Evolutionary conservation across 345 rosid genomes (phyloP).

Genomic region (Salix dunnii): DNA sequence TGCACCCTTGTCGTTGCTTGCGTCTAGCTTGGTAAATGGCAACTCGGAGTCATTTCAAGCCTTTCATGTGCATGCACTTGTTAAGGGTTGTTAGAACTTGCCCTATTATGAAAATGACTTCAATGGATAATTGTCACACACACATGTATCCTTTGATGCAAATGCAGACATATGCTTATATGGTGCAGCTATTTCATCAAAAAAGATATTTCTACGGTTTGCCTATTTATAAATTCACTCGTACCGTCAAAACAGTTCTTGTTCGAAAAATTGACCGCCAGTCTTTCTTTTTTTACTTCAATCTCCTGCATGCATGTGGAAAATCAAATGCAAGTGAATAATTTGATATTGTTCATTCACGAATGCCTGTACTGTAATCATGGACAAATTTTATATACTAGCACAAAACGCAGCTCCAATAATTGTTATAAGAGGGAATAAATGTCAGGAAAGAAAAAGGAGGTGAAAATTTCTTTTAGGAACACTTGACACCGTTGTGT

Average conservation of each 20-base stretch:
- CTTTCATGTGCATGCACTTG: conserved; percentile 2
- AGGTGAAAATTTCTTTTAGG: conserved; percentile 8
- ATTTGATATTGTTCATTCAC: too few relatives aligned
- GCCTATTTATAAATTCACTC: not conserved
- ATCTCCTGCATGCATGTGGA: not conserved
- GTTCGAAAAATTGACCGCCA: too few relatives aligned
- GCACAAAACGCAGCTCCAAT: not conserved
- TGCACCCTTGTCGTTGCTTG: not conserved
- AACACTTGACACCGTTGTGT: conserved; percentile 25
- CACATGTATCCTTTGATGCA: not conserved
- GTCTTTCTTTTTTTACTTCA: not conserved
- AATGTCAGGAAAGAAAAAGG: not conserved
- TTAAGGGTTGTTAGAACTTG: not conserved
- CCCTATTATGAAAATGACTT: not conserved
- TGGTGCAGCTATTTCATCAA: not conserved
- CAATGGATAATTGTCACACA: not conserved
- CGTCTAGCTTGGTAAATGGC: not conserved
- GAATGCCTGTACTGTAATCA: not conserved
- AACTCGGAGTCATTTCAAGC: not conserved
- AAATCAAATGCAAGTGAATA: not conserved
- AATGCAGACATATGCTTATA: not conserved
- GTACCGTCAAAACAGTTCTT: not conserved
- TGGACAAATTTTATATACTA: not conserved
- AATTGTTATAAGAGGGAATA: not conserved
- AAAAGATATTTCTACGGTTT: too few relatives aligned